Conservation (phyloP, 1,284 basidiomycete species). For the Ceratobasidium sp. region DNA sequence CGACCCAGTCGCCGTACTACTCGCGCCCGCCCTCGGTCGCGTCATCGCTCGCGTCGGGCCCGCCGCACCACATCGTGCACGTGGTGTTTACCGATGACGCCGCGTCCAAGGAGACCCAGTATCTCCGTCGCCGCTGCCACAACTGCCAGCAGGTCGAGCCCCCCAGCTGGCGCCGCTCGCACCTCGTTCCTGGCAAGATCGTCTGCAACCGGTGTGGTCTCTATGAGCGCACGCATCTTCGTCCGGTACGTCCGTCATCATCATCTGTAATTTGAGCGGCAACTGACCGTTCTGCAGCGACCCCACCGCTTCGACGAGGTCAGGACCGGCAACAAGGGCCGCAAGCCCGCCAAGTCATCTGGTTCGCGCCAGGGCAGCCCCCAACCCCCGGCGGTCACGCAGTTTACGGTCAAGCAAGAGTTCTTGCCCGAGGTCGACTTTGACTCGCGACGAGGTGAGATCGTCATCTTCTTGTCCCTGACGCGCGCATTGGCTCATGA, state of each 20-base stretch:
- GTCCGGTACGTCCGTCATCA: constrained; percentile 61
- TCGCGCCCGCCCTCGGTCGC: constrained; percentile 41
- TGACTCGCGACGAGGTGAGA: constrained; percentile 44
- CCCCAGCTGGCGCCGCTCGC: constrained; percentile 84
- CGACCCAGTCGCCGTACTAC: constrained; percentile 44
- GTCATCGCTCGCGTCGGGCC: constrained; percentile 27
- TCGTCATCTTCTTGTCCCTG: neutral
- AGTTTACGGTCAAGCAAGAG: constrained; percentile 44
- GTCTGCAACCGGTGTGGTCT: constrained; percentile 89
- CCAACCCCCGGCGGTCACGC: constrained; percentile 30
- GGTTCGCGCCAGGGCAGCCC: constrained; percentile 36
- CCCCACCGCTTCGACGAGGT: constrained; percentile 86
- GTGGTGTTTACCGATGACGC: constrained; percentile 89
- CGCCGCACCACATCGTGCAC: constrained; percentile 67
- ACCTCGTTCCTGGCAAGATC: constrained; percentile 87
- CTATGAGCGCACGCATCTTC: constrained; percentile 85
- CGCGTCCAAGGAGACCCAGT: constrained; percentile 86
- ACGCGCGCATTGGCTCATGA: no score
- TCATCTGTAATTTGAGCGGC: neutral
- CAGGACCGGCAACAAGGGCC: constrained; percentile 80
- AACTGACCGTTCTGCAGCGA: constrained; percentile 55
- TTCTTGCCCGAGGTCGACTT: constrained; percentile 38
- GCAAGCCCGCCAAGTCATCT: constrained; percentile 66
- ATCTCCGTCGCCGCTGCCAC: constrained; percentile 83
- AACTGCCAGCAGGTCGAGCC: constrained; percentile 90